Base-by-base conservation (phyloP, 2,329 filamentous ascomycete genomes). In the Aspergillus oerlinghausenensis region DNA sequence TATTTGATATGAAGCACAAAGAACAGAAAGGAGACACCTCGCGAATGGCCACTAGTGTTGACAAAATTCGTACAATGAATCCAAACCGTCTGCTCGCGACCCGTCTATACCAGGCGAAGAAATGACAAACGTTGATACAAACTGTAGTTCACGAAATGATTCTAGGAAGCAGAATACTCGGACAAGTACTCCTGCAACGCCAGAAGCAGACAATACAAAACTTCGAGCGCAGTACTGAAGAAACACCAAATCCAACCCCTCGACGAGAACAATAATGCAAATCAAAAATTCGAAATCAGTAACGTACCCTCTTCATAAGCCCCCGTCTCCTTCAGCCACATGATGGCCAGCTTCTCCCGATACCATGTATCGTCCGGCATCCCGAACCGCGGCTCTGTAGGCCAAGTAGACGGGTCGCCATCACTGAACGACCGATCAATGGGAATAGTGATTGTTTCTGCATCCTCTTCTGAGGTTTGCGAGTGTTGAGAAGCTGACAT, bases 291-390 rank as follows among this genome's bases (percentile, higher is more conserved):
- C 32, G 23, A 28, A 19, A 47, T 11, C 7, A 55, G 29, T 23
- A 45, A 66, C 70, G 63, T 59, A 76, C 76, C 74, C 60, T 60
- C 49, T 57, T 69, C 64, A 50, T 60, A 71, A 28, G 78, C 70
- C 1, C 75, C 75, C 10, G 70, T 70, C 25, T 74, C 65, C 49
- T 76, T 62, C 67, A 82, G 74, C 82, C 82, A 84, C 49, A 73
- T 67, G 10, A 65, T 68, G 0, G 72, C 82, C 7, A 84, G 65
- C 52, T 78, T 79, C 28, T 76, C 71, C 0, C 81, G 71, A 63
- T 83, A 83, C 1, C 72, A 59, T 1, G 63, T 70, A 19, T 80
- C 77, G 49, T 79, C 68, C 1, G 74, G 64, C 23, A 69, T 60
- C 3, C 67, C 64, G 55, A 74, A 76, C 2, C 65, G 62, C n/a